Evolutionary conservation across 306 rosid species (phyloP).

Genomic region (Sesbania bispinosa): DNA sequence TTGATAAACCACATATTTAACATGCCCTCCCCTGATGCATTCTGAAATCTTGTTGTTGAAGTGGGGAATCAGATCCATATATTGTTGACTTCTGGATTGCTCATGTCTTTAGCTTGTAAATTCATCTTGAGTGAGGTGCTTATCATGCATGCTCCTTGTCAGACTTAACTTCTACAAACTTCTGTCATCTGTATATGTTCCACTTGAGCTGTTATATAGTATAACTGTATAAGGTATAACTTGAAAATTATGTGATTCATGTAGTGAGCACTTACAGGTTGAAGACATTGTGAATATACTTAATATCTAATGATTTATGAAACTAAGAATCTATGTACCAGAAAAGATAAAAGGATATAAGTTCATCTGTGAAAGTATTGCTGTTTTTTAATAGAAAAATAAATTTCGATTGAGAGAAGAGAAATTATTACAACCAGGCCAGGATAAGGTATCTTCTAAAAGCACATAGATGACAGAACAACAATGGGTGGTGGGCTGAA

Average conservation of each 20-base stretch:
- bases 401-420: not conserved
- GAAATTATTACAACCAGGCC: not conserved
- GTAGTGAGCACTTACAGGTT: not conserved
- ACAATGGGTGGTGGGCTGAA: not conserved
- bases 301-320: not conserved
- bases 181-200: not conserved
- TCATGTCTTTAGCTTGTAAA: no score
- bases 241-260: not conserved
- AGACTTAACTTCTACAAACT: not conserved
- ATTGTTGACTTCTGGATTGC: no score
- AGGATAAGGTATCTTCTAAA: not conserved
- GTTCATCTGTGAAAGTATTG: not conserved
- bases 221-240: not conserved
- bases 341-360: not conserved
- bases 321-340: not conserved
- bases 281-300: not conserved
- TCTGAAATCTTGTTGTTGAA: no score
- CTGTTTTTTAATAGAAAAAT: not conserved
- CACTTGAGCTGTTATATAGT: not conserved
- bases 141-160: no score
- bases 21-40: not conserved
- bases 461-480: not conserved
- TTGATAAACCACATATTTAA: not conserved
- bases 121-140: no score
- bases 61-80: no score